Evolutionary conservation across 2,329 filamentous ascomycete genomes (phyloP).

Genomic region (Aspergillus aculeatinus): DNA sequence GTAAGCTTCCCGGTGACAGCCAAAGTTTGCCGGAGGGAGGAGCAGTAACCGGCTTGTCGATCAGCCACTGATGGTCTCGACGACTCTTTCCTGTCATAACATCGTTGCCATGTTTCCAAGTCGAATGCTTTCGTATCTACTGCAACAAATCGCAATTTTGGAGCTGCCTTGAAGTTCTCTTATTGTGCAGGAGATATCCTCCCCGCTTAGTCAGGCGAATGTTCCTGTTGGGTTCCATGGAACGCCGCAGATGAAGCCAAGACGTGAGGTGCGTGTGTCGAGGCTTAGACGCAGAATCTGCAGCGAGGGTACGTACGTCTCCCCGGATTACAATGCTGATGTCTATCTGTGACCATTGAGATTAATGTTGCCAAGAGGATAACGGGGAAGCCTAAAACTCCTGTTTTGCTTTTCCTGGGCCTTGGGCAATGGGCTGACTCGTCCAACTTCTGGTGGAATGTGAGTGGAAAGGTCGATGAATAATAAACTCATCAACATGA

Average conservation of each 20-base stretch:
- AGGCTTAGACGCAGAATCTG: background rate
- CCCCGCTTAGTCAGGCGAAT: background rate
- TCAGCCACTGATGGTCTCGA: background rate
- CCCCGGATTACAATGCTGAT: background rate
- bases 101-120: no score
- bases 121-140: background rate
- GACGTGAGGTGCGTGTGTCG: background rate
- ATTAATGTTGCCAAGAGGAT: constrained; percentile 6
- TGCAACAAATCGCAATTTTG: background rate
- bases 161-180: background rate
- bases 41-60: background rate
- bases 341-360: background rate
- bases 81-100: no score
- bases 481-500: background rate
- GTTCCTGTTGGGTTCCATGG: background rate
- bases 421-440: background rate
- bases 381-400: constrained; percentile 13
- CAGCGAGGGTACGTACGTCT: background rate
- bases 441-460: background rate
- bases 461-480: background rate
- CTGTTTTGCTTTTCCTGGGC: background rate
- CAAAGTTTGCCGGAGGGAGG: background rate
- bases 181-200: background rate
- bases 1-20: background rate
- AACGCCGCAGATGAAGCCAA: background rate